Conservation (phyloP, 306 rosid genomes). For the Inga laurina region DNA sequence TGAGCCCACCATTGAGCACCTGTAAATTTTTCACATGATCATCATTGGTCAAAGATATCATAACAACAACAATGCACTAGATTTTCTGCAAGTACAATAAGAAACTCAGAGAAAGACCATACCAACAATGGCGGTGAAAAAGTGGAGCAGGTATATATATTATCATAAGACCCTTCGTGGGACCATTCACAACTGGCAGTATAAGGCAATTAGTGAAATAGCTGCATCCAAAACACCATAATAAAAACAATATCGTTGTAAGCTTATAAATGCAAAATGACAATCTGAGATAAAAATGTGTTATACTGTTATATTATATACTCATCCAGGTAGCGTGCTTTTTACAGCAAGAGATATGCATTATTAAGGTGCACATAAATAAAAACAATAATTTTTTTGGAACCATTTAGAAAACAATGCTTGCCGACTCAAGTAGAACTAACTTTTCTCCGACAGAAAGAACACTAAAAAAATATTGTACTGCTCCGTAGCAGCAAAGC, state of each 20-base stretch:
- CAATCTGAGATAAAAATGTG: not conserved
- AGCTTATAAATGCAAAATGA: conserved; percentile 4
- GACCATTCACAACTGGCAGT: conserved; percentile 90
- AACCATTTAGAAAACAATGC: not conserved
- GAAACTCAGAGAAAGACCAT: conserved; percentile 37
- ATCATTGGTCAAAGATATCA: not conserved
- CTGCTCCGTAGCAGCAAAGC: conserved; percentile 5
- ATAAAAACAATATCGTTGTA: conserved; percentile 29
- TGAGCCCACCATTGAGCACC: conserved; percentile 97
- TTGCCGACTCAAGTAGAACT: conserved; percentile 13
- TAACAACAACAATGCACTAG: not conserved
- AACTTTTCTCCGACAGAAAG: conserved; percentile 14
- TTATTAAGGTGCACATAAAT: conserved; percentile 3
- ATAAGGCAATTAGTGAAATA: conserved; percentile 88
- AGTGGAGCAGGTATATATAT: conserved; percentile 68
- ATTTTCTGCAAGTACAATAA: conserved; percentile 20
- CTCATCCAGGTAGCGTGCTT: not conserved
- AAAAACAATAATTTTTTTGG: conserved; percentile 25
- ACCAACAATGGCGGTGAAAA: conserved; percentile 89
- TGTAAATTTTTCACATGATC: conserved; percentile 34
- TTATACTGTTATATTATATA: conserved; percentile 15
- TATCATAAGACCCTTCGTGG: conserved; percentile 95
- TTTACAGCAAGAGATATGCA: not conserved
- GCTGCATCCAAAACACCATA: conserved; percentile 55
- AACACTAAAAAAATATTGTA: not conserved